These are phyloP conservation scores for Ophiocordyceps camponoti-rufipedis DNA, from an alignment of 2,329 filamentous ascomycete species.

Conservation along the genomic window DNA sequence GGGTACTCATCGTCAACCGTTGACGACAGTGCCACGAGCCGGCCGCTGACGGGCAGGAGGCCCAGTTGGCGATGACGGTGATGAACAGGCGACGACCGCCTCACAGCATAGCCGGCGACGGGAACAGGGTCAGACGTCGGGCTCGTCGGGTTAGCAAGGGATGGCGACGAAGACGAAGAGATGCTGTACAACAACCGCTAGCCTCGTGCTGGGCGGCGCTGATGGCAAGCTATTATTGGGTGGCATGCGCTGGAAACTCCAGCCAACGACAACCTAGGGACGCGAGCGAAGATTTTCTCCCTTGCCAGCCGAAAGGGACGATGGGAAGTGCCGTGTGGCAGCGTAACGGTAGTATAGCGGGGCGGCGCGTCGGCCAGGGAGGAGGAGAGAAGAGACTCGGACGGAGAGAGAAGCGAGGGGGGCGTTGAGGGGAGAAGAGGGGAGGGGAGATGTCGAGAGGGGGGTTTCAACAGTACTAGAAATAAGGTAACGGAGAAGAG, in stretches of 20 bases:
- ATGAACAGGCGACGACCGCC: neutral
- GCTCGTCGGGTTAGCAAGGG: neutral
- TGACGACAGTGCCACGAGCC: neutral
- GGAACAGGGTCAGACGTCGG: conserved; percentile 1
- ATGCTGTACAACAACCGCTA: conserved; percentile 1
- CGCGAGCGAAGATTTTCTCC: neutral
- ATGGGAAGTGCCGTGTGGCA: too few relatives aligned
- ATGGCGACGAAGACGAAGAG: neutral
- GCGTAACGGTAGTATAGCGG: too few relatives aligned
- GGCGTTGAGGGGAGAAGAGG: neutral
- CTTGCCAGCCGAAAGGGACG: too few relatives aligned
- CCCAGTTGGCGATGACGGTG: neutral
- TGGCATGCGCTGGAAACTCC: neutral
- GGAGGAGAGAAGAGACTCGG: neutral
- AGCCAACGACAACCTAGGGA: too few relatives aligned
- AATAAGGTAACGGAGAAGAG: too few relatives aligned
- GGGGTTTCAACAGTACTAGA: neutral
- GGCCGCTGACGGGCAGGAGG: neutral
- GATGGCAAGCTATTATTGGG: neutral
- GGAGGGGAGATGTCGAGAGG: neutral
- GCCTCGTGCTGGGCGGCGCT: neutral
- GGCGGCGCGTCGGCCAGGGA: neutral
- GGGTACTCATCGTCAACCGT: conserved; percentile 1
- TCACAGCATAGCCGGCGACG: conserved; percentile 4
- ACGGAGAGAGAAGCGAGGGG: neutral